Conservation (phyloP, 306 rosid species). For the Vicia villosa region DNA sequence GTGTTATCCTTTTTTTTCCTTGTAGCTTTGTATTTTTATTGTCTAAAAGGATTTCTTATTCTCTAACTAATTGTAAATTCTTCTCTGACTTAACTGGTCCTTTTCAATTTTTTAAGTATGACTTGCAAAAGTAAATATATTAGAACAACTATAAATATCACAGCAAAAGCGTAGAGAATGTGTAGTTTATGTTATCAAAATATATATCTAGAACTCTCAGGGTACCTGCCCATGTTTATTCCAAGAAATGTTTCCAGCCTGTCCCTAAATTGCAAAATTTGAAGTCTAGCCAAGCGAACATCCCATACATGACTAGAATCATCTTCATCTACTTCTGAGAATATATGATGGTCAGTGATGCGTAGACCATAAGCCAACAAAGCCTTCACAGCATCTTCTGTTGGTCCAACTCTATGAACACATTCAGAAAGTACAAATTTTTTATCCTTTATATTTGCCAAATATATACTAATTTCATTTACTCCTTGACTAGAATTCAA, state of each 20-base stretch:
- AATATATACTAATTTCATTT: constrained; percentile 59
- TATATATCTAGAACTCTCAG: constrained; percentile 24
- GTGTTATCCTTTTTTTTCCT: constrained; percentile 3
- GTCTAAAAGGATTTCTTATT: constrained; percentile 16
- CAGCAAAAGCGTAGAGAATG: constrained; percentile 6
- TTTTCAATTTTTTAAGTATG: not conserved
- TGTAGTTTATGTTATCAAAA: constrained; percentile 18
- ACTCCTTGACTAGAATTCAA: constrained; percentile 76
- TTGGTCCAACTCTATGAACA: constrained; percentile 76
- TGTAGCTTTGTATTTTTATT: not conserved
- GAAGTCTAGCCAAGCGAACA: constrained; percentile 77
- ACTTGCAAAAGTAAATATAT: not conserved
- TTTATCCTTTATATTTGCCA: constrained; percentile 73
- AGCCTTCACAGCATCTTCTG: constrained; percentile 81
- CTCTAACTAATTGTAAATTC: constrained; percentile 25
- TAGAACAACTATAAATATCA: not conserved
- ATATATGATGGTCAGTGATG: constrained; percentile 66
- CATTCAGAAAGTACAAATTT: constrained; percentile 81
- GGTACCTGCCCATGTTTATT: constrained; percentile 98
- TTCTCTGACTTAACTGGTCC: constrained; percentile 12
- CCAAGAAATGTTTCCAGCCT: constrained; percentile 93
- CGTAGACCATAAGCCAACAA: constrained; percentile 78
- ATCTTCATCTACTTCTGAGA: constrained; percentile 56
- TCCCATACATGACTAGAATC: constrained; percentile 62
- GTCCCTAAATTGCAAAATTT: constrained; percentile 79